Percentiles rank a stretch among this genome's conserved stretches.
Conservation (phyloP, 352 stramenopile species). For the Pythium rishiriense region DNA sequence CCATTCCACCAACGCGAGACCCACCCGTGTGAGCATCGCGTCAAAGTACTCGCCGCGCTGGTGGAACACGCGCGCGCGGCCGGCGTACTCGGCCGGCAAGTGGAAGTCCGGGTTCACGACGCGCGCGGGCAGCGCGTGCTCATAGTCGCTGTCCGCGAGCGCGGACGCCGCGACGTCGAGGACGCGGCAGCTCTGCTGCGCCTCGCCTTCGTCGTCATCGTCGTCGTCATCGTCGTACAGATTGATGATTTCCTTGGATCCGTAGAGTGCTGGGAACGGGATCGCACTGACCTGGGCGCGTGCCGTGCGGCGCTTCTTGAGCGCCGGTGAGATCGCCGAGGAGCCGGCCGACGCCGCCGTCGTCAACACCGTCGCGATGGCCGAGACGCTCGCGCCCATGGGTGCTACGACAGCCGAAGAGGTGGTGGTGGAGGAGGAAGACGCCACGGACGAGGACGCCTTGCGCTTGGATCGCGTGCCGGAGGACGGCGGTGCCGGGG, state of each 20-base stretch:
- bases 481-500: constrained; percentile 1
- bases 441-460: neutral
- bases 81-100: constrained; percentile 43
- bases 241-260: constrained; percentile 17
- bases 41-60: constrained; percentile 49
- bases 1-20: constrained; percentile 5
- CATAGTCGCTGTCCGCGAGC: neutral
- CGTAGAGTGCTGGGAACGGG: constrained; percentile 13
- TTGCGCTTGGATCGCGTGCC: constrained; percentile 29
- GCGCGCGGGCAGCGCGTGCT: neutral
- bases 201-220: constrained; percentile 9
- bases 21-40: constrained; percentile 63
- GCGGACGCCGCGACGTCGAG: neutral
- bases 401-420: neutral
- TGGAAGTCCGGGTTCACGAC: constrained; percentile 44
- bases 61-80: constrained; percentile 38
- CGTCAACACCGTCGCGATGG: neutral
- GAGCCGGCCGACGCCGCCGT: neutral
- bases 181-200: constrained; percentile 1
- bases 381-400: neutral
- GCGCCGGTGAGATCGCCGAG: constrained; percentile 17
- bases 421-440: too few species aligned
- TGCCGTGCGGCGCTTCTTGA: constrained; percentile 17
- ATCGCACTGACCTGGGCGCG: constrained; percentile 6
- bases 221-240: constrained; percentile 19